These are phyloP conservation scores for Penicillium sp. DNA, from an alignment of 2,329 filamentous ascomycete species.

Conservation along the genomic window DNA sequence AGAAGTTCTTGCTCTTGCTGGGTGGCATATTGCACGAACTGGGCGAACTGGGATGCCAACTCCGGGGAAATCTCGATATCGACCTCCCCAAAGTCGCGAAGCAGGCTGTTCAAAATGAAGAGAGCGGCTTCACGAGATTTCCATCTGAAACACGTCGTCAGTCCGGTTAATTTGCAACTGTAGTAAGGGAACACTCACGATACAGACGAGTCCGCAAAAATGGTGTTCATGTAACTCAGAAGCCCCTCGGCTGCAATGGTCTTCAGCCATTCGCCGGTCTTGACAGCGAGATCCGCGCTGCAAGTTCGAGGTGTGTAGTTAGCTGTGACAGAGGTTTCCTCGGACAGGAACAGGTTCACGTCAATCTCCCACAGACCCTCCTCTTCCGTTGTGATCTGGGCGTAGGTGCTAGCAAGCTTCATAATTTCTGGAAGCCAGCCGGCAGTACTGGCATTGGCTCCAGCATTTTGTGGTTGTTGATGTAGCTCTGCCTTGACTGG, in stretches of 20 bases:
- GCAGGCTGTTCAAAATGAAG: constrained; percentile 80
- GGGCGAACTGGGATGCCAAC: constrained; percentile 72
- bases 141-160: constrained; percentile 49
- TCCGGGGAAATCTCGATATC: constrained; percentile 70
- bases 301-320: constrained; percentile 96
- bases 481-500: constrained; percentile 90
- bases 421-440: constrained; percentile 87
- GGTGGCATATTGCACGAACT: constrained; percentile 78
- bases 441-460: constrained; percentile 62
- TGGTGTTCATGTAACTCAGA: constrained; percentile 71
- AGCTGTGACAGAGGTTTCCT: constrained; percentile 90
- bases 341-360: constrained; percentile 90
- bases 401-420: constrained; percentile 80
- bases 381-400: constrained; percentile 88
- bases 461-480: constrained; percentile 66
- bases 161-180: not conserved
- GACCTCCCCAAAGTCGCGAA: constrained; percentile 80
- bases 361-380: constrained; percentile 96
- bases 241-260: constrained; percentile 75
- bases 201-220: constrained; percentile 60
- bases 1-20: constrained; percentile 72
- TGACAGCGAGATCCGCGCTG: constrained; percentile 88
- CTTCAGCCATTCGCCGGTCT: constrained; percentile 86
- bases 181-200: constrained; percentile 30
- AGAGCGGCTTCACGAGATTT: constrained; percentile 77